Evolutionary conservation across 140 eudicot genomes (phyloP).

Genomic region (Cichorium intybus): DNA sequence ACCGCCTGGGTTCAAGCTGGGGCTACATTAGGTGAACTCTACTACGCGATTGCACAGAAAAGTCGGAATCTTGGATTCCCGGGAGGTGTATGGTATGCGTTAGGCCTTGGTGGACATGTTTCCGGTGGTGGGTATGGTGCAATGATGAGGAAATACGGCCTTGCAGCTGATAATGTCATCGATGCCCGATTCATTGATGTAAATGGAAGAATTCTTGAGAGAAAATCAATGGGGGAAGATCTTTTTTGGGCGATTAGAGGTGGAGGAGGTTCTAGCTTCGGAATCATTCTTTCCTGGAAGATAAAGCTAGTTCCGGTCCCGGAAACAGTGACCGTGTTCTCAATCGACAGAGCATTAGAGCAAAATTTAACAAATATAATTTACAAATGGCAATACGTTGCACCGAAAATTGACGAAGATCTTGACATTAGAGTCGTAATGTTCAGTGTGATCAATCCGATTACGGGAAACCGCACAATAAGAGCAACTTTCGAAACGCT

Average conservation of each 20-base stretch:
- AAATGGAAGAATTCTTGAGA: no score
- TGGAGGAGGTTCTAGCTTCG: conserved; percentile 34
- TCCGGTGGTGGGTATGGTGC: conserved; percentile 36
- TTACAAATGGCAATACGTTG: no score
- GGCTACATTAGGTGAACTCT: conserved; percentile 32
- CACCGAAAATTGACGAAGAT: no score
- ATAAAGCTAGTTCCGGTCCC: conserved; percentile 39
- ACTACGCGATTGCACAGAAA: no score
- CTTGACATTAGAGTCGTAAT: conserved; percentile 27
- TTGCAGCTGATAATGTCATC: no score
- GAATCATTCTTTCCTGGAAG: conserved; percentile 35
- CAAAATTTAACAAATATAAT: conserved; percentile 29
- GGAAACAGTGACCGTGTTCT: conserved; percentile 20
- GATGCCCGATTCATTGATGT: no score
- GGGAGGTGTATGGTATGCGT: conserved; percentile 26
- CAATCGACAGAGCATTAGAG: conserved; percentile 25
- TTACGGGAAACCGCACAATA: conserved; percentile 29
- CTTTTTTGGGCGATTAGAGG: conserved; percentile 34
- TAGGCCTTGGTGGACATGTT: conserved; percentile 30
- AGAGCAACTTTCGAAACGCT: conserved; percentile 33
- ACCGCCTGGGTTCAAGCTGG: conserved; percentile 40
- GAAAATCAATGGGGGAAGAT: no score
- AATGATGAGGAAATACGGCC: conserved; percentile 34
- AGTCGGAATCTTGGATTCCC: conserved; percentile 28
- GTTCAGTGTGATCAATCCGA: conserved; percentile 32